Evolutionary conservation across 2,329 filamentous ascomycete species (phyloP).

Genomic region (Aspergillus sp.): DNA sequence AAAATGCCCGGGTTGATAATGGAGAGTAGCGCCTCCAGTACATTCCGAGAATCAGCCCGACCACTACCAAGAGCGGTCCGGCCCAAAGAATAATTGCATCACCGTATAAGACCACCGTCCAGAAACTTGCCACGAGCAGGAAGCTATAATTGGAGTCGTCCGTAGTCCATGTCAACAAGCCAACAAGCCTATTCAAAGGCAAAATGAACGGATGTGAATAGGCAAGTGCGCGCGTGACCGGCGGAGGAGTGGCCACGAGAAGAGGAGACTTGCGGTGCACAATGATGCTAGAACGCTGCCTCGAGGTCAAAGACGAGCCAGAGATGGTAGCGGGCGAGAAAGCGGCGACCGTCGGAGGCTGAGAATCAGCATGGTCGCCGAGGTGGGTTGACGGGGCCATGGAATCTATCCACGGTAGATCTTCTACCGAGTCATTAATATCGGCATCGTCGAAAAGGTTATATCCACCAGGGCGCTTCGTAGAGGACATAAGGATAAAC

Average conservation of each 20-base stretch:
- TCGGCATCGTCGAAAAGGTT: constrained; percentile 4
- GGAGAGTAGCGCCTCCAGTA: constrained; percentile 88
- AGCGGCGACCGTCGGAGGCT: constrained; percentile 75
- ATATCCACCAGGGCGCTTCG: neutral
- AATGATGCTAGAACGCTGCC: constrained; percentile 84
- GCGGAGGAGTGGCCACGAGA: constrained; percentile 87
- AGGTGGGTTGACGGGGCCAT: constrained; percentile 48
- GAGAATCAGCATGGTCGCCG: constrained; percentile 42
- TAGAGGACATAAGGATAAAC: constrained; percentile 3
- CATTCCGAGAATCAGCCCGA: constrained; percentile 83
- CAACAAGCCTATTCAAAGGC: constrained; percentile 80
- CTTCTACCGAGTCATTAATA: constrained; percentile 34
- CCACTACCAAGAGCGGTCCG: constrained; percentile 79
- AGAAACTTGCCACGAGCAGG: constrained; percentile 78
- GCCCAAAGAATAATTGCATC: constrained; percentile 77
- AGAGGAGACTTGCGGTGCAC: constrained; percentile 96
- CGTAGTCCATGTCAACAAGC: constrained; percentile 89
- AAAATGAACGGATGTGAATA: constrained; percentile 95
- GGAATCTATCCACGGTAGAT: constrained; percentile 55
- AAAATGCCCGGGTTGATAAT: constrained; percentile 80
- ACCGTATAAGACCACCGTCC: constrained; percentile 82
- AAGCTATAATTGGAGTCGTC: constrained; percentile 97
- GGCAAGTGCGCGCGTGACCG: constrained; percentile 88
- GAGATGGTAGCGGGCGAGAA: constrained; percentile 84
- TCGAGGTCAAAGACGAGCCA: constrained; percentile 65